phyloP scores from a whole-genome alignment of 257 asterid genomes.

The Schizonepeta tenuifolia region DNA sequence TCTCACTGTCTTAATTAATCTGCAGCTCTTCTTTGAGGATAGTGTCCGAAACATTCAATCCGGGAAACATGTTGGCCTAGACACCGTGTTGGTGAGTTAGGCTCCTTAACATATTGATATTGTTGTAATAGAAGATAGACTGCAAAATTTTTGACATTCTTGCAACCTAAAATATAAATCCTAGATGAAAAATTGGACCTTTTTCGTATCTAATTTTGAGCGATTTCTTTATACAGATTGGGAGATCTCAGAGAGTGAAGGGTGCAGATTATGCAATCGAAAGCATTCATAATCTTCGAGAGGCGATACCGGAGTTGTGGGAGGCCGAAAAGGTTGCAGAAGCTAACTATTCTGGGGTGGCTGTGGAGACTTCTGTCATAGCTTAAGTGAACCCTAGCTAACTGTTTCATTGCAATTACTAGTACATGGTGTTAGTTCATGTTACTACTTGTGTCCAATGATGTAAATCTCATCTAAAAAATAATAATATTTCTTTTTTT shows the following conservation, averaged over 20 bases:
- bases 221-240: conserved; percentile 50
- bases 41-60: conserved; percentile 78
- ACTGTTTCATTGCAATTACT: conserved; percentile 5
- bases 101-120: not conserved
- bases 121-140: not conserved
- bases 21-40: conserved; percentile 91
- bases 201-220: not conserved
- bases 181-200: not conserved
- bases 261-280: conserved; percentile 92
- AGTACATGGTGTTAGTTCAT: conserved; percentile 5
- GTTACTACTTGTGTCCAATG: not conserved
- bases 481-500: not conserved
- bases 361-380: conserved; percentile 39
- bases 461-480: conserved; percentile 27
- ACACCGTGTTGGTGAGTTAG: conserved; percentile 73
- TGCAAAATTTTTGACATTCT: not conserved
- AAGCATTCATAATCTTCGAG: conserved; percentile 82
- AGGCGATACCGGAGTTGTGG: conserved; percentile 88
- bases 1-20: not conserved
- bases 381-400: conserved; percentile 22
- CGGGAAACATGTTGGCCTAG: conserved; percentile 77
- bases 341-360: conserved; percentile 33
- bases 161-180: not conserved
- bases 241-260: conserved; percentile 77
- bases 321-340: conserved; percentile 53